Conservation (phyloP, 306 rosid species). For the Acmispon strigosus region DNA sequence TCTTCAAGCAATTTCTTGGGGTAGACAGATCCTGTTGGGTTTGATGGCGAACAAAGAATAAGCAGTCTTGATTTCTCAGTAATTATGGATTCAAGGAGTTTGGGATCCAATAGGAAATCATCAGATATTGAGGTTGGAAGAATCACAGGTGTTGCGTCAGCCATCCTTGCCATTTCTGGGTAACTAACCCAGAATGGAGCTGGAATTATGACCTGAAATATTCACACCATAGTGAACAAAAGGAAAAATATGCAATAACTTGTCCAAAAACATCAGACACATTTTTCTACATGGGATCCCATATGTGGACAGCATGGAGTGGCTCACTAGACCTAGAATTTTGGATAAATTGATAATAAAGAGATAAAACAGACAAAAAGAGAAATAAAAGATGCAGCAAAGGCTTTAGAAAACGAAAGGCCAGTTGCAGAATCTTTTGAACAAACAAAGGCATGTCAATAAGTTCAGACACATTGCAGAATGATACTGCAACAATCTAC, state of each 20-base stretch:
- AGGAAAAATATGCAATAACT: background rate
- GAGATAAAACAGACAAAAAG: background rate
- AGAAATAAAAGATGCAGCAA: background rate
- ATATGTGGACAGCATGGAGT: background rate
- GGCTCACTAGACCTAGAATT: background rate
- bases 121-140: constrained; percentile 60
- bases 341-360: background rate
- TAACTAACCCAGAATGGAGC: constrained; percentile 97
- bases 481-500: background rate
- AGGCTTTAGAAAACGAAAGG: background rate
- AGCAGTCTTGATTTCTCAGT: constrained; percentile 73
- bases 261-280: background rate
- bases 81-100: constrained; percentile 62
- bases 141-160: constrained; percentile 93
- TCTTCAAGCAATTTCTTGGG: constrained; percentile 80
- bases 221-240: background rate
- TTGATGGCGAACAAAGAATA: constrained; percentile 91
- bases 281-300: background rate
- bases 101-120: constrained; percentile 77
- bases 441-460: constrained; percentile 6
- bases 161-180: constrained; percentile 94
- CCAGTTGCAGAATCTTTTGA: background rate
- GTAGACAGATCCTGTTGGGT: constrained; percentile 95
- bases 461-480: background rate
- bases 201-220: constrained; percentile 81